Evolutionary conservation across 2,329 filamentous ascomycete genomes (phyloP).

Genomic region (Pestalotiopsis sp.): DNA sequence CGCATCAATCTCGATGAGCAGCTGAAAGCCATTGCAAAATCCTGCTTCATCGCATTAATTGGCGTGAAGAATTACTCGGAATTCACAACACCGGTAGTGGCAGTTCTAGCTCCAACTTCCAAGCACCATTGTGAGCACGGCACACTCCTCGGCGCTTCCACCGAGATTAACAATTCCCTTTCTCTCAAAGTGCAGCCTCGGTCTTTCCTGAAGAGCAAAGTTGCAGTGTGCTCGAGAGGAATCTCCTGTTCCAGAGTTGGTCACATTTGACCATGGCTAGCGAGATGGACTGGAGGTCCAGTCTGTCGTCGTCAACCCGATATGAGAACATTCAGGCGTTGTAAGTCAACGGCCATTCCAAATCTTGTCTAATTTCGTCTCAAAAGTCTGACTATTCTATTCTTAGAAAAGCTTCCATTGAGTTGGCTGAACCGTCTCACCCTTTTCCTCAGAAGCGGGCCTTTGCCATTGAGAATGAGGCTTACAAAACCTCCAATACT

Average conservation of each 20-base stretch:
- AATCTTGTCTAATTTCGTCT: slow-evolving; percentile 63
- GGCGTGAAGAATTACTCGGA: not conserved
- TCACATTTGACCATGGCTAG: slow-evolving; percentile 31
- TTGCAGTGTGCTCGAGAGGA: not conserved
- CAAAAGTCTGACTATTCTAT: not conserved
- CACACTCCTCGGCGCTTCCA: not conserved
- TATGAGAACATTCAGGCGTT: slow-evolving; percentile 64
- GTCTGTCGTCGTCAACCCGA: slow-evolving; percentile 58
- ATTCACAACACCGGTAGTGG: not conserved
- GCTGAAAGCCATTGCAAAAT: too few relatives aligned
- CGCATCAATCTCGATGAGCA: not conserved
- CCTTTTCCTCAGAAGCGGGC: slow-evolving; percentile 44
- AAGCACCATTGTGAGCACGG: not conserved
- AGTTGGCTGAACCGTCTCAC: slow-evolving; percentile 17
- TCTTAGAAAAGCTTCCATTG: slow-evolving; percentile 26
- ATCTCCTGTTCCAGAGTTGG: not conserved
- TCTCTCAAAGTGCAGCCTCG: not conserved
- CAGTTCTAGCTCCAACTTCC: not conserved
- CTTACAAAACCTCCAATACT: slow-evolving; percentile 58
- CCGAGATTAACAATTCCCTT: not conserved
- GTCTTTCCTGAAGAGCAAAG: not conserved
- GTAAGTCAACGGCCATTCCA: slow-evolving; percentile 46
- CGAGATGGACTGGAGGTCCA: slow-evolving; percentile 46
- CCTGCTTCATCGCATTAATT: too few relatives aligned
- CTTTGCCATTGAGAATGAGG: slow-evolving; percentile 64